Percentiles rank a stretch among this genome's conserved stretches.
These are phyloP conservation scores for Kodamaea arcana DNA, from an alignment of 1,139 yeast genomes.

Conservation along the genomic window DNA sequence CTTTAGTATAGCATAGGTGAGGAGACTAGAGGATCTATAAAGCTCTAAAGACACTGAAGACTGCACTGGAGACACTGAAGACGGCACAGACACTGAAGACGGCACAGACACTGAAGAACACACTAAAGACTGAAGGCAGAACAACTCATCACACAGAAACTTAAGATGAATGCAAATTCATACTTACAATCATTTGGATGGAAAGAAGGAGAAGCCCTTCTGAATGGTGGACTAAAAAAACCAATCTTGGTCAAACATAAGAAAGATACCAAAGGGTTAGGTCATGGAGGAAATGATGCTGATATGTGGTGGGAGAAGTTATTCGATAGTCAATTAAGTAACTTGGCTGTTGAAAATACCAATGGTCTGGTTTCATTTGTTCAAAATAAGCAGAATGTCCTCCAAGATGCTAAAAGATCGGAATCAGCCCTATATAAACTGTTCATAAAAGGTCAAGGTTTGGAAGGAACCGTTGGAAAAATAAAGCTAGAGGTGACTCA, in stretches of 20 bases:
- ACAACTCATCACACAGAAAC: neutral
- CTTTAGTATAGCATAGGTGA: too few species aligned
- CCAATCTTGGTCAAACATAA: slow-evolving; percentile 90
- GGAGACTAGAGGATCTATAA: too few species aligned
- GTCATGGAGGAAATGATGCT: slow-evolving; percentile 62
- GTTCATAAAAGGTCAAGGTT: slow-evolving; percentile 84
- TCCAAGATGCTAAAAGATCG: slow-evolving; percentile 42
- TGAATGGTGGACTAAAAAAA: slow-evolving; percentile 72
- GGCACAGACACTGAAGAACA: too few species aligned
- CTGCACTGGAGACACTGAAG: too few species aligned
- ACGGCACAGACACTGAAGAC: too few species aligned
- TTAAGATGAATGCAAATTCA: slow-evolving; percentile 64
- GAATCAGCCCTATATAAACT: slow-evolving; percentile 61
- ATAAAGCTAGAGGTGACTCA: slow-evolving; percentile 15
- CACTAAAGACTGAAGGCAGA: too few species aligned
- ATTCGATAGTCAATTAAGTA: slow-evolving; percentile 88
- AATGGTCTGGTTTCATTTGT: slow-evolving; percentile 28
- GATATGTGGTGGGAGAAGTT: slow-evolving; percentile 97
- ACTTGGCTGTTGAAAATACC: slow-evolving; percentile 54
- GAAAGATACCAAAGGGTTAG: slow-evolving; percentile 85
- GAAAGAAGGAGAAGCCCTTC: slow-evolving; percentile 85
- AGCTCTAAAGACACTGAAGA: too few species aligned
- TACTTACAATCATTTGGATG: slow-evolving; percentile 83
- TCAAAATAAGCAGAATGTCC: slow-evolving; percentile 40
- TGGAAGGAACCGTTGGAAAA: slow-evolving; percentile 69